phyloP scores from a whole-genome alignment of 805 yeast species.

The Candida sakaeoensis region DNA sequence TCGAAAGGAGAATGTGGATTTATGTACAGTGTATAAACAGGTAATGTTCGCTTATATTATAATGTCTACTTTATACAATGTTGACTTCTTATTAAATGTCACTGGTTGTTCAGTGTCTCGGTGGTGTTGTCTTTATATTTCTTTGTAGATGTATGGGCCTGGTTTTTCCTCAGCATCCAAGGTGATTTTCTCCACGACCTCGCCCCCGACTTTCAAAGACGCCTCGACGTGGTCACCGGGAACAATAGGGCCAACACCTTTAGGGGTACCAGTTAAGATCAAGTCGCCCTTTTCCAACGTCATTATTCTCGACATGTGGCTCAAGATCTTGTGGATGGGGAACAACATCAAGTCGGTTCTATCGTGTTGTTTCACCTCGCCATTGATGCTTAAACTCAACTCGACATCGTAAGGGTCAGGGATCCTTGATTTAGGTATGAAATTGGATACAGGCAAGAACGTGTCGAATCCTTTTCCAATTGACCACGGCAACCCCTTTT shows the following conservation, averaged over 20 bases:
- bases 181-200: conserved; percentile 51
- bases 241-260: conserved; percentile 83
- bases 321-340: conserved; percentile 75
- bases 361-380: conserved; percentile 67
- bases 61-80: too few species aligned
- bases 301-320: conserved; percentile 84
- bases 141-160: conserved; percentile 40
- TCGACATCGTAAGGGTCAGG: conserved; percentile 72
- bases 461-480: conserved; percentile 97
- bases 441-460: conserved; percentile 79
- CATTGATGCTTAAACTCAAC: conserved; percentile 66
- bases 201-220: conserved; percentile 52
- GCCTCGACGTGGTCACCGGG: conserved; percentile 82
- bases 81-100: too few species aligned
- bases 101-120: too few species aligned
- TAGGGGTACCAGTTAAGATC: conserved; percentile 93
- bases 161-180: conserved; percentile 52
- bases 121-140: conserved; percentile 12
- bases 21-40: too few species aligned
- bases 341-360: conserved; percentile 80
- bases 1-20: too few species aligned
- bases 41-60: too few species aligned
- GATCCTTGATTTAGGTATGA: conserved; percentile 62
- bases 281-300: conserved; percentile 88
- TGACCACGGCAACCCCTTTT: conserved; percentile 94